A percentile compares a stretch with the other conserved stretches of the same genome.
Conservation (phyloP, 495 filamentous ascomycete species). For the Bryoglossum gracile region DNA sequence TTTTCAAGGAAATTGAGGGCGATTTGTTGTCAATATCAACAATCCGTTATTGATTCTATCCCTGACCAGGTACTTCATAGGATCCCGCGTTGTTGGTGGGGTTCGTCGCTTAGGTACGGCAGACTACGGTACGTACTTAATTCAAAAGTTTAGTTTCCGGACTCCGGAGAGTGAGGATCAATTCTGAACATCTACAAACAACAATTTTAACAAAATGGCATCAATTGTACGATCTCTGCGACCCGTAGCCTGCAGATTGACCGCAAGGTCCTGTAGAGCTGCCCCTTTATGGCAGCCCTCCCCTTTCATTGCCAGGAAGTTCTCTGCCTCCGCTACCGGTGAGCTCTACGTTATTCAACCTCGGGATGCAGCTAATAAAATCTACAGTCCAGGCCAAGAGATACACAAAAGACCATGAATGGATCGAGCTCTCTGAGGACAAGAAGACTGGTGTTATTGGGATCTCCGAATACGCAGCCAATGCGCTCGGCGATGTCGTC, state of each 20-base stretch:
- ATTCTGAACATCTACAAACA: conserved; percentile 6
- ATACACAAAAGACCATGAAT: conserved; percentile 97
- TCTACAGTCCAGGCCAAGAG: conserved; percentile 57
- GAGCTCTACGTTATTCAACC: conserved; percentile 1
- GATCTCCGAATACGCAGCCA: conserved; percentile 84
- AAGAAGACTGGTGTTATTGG: conserved; percentile 67
- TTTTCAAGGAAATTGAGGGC: conserved; percentile 14
- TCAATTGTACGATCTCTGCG: conserved; percentile 27
- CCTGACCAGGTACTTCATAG: conserved; percentile 3
- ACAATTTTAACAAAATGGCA: conserved; percentile 19
- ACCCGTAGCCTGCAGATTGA: conserved; percentile 21
- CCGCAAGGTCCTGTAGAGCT: conserved; percentile 6
- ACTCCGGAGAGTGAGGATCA: neutral
- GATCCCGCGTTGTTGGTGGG: conserved; percentile 15
- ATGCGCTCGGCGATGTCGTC: conserved; percentile 90
- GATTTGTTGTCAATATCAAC: conserved; percentile 23
- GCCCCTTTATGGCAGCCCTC: conserved; percentile 14
- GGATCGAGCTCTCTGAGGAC: conserved; percentile 79
- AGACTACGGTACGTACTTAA: too few relatives aligned
- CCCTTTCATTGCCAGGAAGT: conserved; percentile 13
- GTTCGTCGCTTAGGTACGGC: conserved; percentile 7
- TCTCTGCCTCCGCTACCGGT: conserved; percentile 19
- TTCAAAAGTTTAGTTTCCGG: too few relatives aligned
- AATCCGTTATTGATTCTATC: conserved; percentile 6
- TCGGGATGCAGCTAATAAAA: conserved; percentile 9